phyloP scores from a whole-genome alignment of 177 flowering plant genomes.

The Vitis hybrid region DNA sequence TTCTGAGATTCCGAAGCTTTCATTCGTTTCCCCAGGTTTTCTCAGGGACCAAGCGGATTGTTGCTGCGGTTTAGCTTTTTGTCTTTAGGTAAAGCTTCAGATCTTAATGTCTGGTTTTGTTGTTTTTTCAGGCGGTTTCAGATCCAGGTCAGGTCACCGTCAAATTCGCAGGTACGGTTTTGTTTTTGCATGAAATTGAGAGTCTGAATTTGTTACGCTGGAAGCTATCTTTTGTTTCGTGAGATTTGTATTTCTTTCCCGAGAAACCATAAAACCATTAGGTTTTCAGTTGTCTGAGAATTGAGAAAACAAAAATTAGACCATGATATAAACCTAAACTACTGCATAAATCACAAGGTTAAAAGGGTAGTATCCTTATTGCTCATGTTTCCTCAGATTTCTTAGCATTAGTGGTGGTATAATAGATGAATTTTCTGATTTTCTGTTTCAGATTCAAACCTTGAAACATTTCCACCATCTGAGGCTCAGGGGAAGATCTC shows the following conservation, averaged over 20 bases:
- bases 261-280: too few species aligned
- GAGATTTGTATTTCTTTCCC: neutral
- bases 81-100: conserved; percentile 4
- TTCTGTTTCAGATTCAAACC: conserved; percentile 59
- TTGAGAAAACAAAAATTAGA: too few species aligned
- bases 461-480: conserved; percentile 81
- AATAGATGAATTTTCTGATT: conserved; percentile 1
- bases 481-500: conserved; percentile 78
- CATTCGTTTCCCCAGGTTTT: neutral
- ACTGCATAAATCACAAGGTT: neutral
- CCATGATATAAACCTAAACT: too few species aligned
- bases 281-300: too few species aligned
- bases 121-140: conserved; percentile 61
- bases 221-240: neutral
- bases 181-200: neutral
- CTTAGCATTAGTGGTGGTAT: too few species aligned
- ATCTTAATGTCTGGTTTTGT: conserved; percentile 21
- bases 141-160: conserved; percentile 68
- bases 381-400: neutral
- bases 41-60: neutral
- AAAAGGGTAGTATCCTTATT: neutral
- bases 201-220: neutral
- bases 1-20: neutral
- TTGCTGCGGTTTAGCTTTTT: neutral
- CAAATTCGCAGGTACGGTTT: conserved; percentile 58